Conservation (phyloP, 345 rosid species). For the Fremontodendron californicum region DNA sequence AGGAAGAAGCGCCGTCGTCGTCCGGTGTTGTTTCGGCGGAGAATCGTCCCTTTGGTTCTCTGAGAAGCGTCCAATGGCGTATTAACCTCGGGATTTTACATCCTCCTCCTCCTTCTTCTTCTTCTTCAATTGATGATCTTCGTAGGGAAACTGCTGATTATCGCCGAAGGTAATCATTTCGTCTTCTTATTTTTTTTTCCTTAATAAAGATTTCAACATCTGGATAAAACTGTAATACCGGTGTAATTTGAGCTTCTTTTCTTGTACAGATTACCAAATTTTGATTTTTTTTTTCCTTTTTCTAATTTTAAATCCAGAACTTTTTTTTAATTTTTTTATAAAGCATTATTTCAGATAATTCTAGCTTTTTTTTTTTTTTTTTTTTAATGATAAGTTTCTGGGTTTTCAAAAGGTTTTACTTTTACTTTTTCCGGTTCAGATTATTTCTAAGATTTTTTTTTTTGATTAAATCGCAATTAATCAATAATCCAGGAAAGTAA, state of each 20-base stretch:
- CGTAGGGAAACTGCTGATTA: slow-evolving; percentile 83
- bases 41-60: slow-evolving; percentile 35
- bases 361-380: too few species aligned
- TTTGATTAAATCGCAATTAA: not conserved
- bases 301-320: not conserved
- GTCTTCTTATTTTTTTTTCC: not conserved
- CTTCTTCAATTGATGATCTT: slow-evolving; percentile 66
- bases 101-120: slow-evolving; percentile 47
- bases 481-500: not conserved
- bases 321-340: not conserved
- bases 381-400: too few species aligned
- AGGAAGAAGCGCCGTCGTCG: slow-evolving; percentile 20
- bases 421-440: not conserved
- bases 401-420: not conserved
- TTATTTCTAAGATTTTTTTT: not conserved
- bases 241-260: not conserved
- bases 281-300: not conserved
- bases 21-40: slow-evolving; percentile 2
- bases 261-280: not conserved
- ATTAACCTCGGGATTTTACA: slow-evolving; percentile 80
- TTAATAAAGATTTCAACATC: not conserved
- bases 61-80: slow-evolving; percentile 89
- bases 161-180: slow-evolving; percentile 61
- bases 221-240: not conserved
- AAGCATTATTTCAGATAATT: not conserved